Base-by-base conservation (phyloP, 371 early-diverging fungal genomes). In the Mortierella sp. region DNA sequence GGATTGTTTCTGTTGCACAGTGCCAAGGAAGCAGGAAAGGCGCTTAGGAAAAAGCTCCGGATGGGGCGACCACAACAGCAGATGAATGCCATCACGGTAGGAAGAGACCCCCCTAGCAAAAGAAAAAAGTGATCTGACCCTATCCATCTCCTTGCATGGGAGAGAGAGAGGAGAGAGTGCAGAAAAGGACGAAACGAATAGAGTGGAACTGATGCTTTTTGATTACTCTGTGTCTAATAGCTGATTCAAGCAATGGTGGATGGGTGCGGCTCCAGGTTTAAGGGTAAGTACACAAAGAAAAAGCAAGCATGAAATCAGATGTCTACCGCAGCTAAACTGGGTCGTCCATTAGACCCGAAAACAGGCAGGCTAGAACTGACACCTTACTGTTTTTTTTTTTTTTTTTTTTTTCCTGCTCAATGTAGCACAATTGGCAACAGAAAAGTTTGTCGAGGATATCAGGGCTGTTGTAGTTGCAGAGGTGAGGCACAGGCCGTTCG, bases 241-340 rank as follows among this genome's bases (percentile, higher is more conserved):
- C 62, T 77, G 55, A 77, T 77, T 44, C 79, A 77, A 72, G 69
- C 79, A 16, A 69, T 77, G 79, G 66, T 77, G 7, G 72, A 77
- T 60, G 79, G 72, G 18, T 77, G 79, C 25, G 79, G 79, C 50
- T 72, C 79, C 57, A 77, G 72, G 59, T 77, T 77, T 66, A 77
- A 72, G 58, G 79, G 79, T 68, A 66, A 26, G 11, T 9, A 5
- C 7, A 53, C n/a, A n/a, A n/a, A n/a, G n/a, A n/a, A n/a, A 37
- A 37, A 9, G 37, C 3, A 3, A 37, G 37, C 37, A 37, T 37
- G 37, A 37, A 37, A 5, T 37, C 37, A 37, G 9, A 5, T 37
- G 37, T 37, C 37, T 37, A 9, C 37, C 37, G 37, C 37, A 9
- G 37, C 9, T 37, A 3, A n/a, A 5, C 37, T 37, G 5, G 3